Evolutionary conservation across 2,329 filamentous ascomycete species (phyloP), one percentile per base, ranked within the genome.

Genomic region (Pseudogymnoascus sp.): DNA sequence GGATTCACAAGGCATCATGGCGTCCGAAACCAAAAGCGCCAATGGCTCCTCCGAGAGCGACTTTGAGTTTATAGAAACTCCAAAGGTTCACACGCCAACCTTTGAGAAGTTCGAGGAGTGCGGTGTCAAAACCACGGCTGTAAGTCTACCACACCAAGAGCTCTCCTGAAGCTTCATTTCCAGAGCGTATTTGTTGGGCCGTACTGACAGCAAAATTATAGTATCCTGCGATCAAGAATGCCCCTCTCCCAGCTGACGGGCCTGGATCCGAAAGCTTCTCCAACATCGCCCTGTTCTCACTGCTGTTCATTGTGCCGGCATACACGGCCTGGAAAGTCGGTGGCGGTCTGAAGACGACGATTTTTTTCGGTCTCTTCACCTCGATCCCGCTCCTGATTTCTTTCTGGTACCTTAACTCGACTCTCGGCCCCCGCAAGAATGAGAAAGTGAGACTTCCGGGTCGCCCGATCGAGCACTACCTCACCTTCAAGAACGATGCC

Each of bases 211-310:
- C 59, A 63, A 61, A 60, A 14, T 63, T 60, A 68, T 73, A 96
- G 93, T 93, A 86, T 72, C 88, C 91, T 34, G 79, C 91, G 66
- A 97, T 97, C 79, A 90, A 96, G 75, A 97, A 97, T 85, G 90
- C 88, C 59, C 92, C 95, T 68, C 86, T 97, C 46, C 95, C 95
- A 38, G 93, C 93, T 68, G 95, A 99, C 76, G 90, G 86, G 60
- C 80, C 91, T 61, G 90, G 92, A 68, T 87, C 84, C 76, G 91
- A 96, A 69, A 87, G 81, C 77, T 99, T 97, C 86, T 93, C 88
- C 79, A 96, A 95, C 79, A 78, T 82, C 70, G 78, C 89, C 71
- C 87, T 97, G 69, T 81, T 91, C 75, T 82, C 83, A 69, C 76
- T 93, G 66, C 76, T 96, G 66, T 75, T 85, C 66, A 77, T 85